A percentile compares a stretch with the other conserved stretches of the same genome.
These are phyloP conservation scores for Colletotrichum liaoningense DNA, from an alignment of 2,329 filamentous ascomycete genomes.

Conservation along the genomic window DNA sequence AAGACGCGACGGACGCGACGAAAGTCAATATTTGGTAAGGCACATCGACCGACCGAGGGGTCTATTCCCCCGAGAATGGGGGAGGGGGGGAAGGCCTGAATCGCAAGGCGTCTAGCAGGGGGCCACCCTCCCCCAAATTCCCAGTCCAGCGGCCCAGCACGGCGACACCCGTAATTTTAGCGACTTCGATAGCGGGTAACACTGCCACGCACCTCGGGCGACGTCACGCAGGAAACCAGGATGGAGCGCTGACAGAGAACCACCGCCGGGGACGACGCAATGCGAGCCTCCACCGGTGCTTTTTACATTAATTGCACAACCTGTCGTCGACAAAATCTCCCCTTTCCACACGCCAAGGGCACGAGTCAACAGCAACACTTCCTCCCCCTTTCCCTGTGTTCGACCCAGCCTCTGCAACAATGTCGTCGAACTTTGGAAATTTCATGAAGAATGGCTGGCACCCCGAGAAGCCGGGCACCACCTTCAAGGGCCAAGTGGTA, in stretches of 20 bases:
- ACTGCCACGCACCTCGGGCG: conserved; percentile 23
- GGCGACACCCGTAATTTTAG: conserved; percentile 8
- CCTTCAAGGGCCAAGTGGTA: conserved; percentile 60
- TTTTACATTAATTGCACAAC: conserved; percentile 26
- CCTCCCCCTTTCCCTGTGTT: neutral
- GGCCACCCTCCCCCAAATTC: neutral
- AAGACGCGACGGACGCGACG: conserved; percentile 35
- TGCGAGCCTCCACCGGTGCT: conserved; percentile 21
- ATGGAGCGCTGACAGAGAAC: conserved; percentile 32
- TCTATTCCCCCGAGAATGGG: neutral
- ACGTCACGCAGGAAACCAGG: conserved; percentile 30
- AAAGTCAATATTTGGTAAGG: conserved; percentile 33
- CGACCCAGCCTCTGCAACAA: conserved; percentile 37
- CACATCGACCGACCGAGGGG: neutral
- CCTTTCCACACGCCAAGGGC: conserved; percentile 14
- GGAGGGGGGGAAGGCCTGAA: conserved; percentile 16
- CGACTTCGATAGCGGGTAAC: conserved; percentile 8
- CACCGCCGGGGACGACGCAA: conserved; percentile 18
- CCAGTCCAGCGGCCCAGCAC: conserved; percentile 4
- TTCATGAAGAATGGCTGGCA: conserved; percentile 65
- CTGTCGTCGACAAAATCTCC: neutral
- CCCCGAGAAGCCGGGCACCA: conserved; percentile 56
- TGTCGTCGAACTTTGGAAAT: conserved; percentile 58
- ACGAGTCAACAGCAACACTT: neutral
- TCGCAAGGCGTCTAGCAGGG: conserved; percentile 26